These are phyloP conservation scores for Pseudogymnoascus sp. DNA, from an alignment of 2,329 filamentous ascomycete genomes.

Conservation along the genomic window DNA sequence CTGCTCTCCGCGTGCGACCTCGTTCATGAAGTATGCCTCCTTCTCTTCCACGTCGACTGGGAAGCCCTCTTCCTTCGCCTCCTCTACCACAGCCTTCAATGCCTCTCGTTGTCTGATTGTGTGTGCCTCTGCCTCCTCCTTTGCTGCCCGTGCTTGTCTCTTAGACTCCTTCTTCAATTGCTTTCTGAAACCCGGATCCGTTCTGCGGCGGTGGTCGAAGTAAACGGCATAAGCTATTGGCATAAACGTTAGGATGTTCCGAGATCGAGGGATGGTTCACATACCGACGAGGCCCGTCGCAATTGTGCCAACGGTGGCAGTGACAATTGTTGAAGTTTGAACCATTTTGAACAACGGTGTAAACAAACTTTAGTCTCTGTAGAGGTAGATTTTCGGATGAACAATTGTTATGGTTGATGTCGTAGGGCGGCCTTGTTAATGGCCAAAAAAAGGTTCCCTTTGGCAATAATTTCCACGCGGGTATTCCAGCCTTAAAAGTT, in stretches of 20 bases:
- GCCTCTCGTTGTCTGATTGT: conserved; percentile 60
- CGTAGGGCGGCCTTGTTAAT: conserved; percentile 2
- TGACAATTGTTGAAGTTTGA: conserved; percentile 48
- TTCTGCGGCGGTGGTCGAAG: conserved; percentile 61
- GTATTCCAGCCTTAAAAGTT: not conserved
- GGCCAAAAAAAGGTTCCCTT: conserved; percentile 8
- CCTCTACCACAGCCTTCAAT: conserved; percentile 68
- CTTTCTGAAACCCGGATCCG: conserved; percentile 57
- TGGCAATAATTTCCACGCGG: conserved; percentile 2
- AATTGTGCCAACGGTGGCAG: conserved; percentile 53
- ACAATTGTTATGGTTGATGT: conserved; percentile 11
- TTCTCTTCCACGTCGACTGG: conserved; percentile 84
- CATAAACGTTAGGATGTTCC: conserved; percentile 3
- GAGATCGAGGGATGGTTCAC: conserved; percentile 19
- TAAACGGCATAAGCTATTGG: conserved; percentile 56
- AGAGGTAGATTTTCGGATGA: not conserved
- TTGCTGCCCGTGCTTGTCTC: conserved; percentile 60
- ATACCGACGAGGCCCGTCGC: conserved; percentile 54
- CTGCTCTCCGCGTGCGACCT: conserved; percentile 81
- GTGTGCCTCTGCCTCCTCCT: conserved; percentile 62
- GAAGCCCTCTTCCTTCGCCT: conserved; percentile 86
- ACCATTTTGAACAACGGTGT: conserved; percentile 31
- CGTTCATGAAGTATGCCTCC: conserved; percentile 93
- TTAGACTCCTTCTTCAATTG: conserved; percentile 68
- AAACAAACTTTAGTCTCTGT: conserved; percentile 4